Conservation (phyloP, 2,329 filamentous ascomycete genomes). For the Cytospora schulzeri region DNA sequence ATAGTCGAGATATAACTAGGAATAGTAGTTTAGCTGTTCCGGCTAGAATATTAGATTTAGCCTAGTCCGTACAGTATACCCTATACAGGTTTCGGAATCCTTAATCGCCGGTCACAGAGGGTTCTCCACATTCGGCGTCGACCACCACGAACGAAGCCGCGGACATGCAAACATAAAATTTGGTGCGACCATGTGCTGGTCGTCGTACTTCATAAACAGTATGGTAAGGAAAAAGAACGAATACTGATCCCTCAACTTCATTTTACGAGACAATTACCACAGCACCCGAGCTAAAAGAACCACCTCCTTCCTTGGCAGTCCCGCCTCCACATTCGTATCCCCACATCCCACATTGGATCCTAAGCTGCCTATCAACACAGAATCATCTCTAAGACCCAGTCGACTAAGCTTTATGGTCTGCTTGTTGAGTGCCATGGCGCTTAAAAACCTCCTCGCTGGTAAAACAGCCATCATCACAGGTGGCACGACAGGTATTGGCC, state of each 20-base stretch:
- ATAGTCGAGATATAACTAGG: no score
- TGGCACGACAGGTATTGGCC: conserved; percentile 82
- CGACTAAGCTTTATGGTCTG: background rate
- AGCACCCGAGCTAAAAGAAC: background rate
- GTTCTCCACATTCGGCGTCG: conserved; percentile 12
- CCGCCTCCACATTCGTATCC: background rate
- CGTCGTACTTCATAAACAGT: background rate
- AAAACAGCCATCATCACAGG: conserved; percentile 88
- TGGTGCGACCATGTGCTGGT: background rate
- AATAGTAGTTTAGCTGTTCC: no score
- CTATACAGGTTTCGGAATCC: no score
- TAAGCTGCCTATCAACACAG: background rate
- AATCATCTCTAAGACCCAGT: background rate
- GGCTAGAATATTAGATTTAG: no score
- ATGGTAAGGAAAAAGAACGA: background rate
- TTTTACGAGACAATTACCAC: background rate
- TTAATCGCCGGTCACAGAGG: background rate
- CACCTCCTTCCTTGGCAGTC: background rate
- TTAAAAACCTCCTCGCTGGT: conserved; percentile 61
- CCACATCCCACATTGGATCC: background rate
- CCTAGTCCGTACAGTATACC: no score
- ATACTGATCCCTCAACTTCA: background rate
- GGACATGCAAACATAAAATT: background rate
- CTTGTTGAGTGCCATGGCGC: conserved; percentile 41
- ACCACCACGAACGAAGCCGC: background rate